Evolutionary conservation across 305 asterid species (phyloP).

Genomic region (Lippia alba): DNA sequence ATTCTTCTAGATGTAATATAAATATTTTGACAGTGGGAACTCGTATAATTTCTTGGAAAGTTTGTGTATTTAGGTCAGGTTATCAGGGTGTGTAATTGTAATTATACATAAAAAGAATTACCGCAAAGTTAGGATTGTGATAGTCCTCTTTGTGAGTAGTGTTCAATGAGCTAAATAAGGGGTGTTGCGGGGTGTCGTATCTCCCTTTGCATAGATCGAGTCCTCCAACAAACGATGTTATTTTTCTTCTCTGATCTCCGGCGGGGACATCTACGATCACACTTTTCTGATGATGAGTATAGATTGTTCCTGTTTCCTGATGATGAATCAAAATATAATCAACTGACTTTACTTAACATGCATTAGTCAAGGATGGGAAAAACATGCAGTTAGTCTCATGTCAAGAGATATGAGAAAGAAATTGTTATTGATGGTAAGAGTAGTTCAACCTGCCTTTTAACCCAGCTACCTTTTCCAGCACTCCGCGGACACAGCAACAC

Average conservation of each 20-base stretch:
- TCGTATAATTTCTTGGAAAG: no score
- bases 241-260: slow-evolving; percentile 58
- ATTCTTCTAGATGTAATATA: no score
- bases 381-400: neutral
- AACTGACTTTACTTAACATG: neutral
- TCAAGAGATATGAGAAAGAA: neutral
- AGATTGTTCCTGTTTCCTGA: slow-evolving; percentile 92
- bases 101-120: slow-evolving; percentile 34
- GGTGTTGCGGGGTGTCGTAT: slow-evolving; percentile 86
- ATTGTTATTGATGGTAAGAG: neutral
- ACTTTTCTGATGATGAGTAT: slow-evolving; percentile 96
- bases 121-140: slow-evolving; percentile 86
- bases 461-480: slow-evolving; percentile 92
- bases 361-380: no score
- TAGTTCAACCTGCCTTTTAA: slow-evolving; percentile 68
- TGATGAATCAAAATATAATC: neutral
- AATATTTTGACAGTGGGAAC: no score
- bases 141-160: slow-evolving; percentile 83
- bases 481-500: slow-evolving; percentile 85
- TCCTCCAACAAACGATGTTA: slow-evolving; percentile 87
- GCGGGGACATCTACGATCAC: slow-evolving; percentile 84
- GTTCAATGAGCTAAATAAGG: slow-evolving; percentile 64
- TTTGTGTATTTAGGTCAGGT: no score
- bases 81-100: no score
- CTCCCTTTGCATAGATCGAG: slow-evolving; percentile 90